Evolutionary conservation across 768 basidiomycete genomes (phyloP).

Genomic region (Leucosporidium yakuticum): DNA sequence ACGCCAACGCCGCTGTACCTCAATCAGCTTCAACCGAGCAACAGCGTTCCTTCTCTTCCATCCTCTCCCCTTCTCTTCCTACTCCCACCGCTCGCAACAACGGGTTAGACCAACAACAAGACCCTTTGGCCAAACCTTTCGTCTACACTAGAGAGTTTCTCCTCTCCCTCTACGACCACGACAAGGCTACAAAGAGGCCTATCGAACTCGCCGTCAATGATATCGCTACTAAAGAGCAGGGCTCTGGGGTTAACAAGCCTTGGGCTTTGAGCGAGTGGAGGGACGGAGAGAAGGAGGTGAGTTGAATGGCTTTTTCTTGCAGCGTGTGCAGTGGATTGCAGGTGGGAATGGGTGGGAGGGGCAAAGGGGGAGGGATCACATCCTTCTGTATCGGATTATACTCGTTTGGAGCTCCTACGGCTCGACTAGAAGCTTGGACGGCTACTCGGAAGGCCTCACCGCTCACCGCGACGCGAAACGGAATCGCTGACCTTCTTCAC

Average conservation of each 20-base stretch:
- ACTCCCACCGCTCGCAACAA: background rate
- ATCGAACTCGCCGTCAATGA: conserved; percentile 31
- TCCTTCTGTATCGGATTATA: too few relatives aligned
- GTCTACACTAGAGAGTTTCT: conserved; percentile 35
- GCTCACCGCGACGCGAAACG: too few relatives aligned
- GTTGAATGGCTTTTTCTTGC: background rate
- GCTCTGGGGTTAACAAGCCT: conserved; percentile 3
- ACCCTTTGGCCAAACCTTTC: conserved; percentile 20
- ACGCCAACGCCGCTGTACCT: background rate
- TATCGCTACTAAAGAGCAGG: conserved; percentile 19
- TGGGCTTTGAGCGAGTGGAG: conserved; percentile 29
- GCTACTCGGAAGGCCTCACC: too few relatives aligned
- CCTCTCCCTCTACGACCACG: conserved; percentile 33
- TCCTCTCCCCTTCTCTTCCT: background rate
- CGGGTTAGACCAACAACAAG: too few relatives aligned
- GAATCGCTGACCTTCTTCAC: background rate
- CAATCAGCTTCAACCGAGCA: background rate
- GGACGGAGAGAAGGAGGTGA: conserved; percentile 34
- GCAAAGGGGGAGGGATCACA: too few relatives aligned
- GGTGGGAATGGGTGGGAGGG: too few relatives aligned
- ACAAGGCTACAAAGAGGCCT: conserved; percentile 30
- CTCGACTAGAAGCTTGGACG: too few relatives aligned
- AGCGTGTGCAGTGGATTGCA: background rate
- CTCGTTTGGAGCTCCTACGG: too few relatives aligned
- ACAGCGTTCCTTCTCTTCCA: conserved; percentile 26